Evolutionary conservation across 768 basidiomycete genomes (phyloP).

Genomic region (Tylopilus cervinicoccineus): DNA sequence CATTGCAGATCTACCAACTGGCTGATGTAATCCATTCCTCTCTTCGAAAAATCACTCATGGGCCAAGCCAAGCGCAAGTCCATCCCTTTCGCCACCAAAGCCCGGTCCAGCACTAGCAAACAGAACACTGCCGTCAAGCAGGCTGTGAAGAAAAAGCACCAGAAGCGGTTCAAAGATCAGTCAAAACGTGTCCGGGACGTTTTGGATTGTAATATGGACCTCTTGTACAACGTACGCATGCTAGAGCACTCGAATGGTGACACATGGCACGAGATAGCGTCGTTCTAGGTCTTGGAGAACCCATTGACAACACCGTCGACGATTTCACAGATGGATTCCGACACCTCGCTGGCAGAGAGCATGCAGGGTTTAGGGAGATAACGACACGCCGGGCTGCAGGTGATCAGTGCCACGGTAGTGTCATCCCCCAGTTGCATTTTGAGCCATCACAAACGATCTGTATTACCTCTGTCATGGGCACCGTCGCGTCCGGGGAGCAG

Average conservation of each 20-base stretch:
- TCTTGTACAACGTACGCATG: slow-evolving; percentile 25
- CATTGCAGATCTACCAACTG: too few relatives aligned
- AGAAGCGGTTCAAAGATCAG: slow-evolving; percentile 20
- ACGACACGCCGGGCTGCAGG: background rate
- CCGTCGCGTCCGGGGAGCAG: background rate
- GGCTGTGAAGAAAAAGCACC: slow-evolving; percentile 20
- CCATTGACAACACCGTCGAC: background rate
- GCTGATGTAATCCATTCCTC: slow-evolving; percentile 14
- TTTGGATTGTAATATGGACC: slow-evolving; percentile 23
- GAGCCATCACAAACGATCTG: background rate
- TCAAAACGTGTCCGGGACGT: slow-evolving; percentile 24
- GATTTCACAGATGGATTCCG: slow-evolving; percentile 1
- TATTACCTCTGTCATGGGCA: background rate
- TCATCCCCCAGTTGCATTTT: background rate
- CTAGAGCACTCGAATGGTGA: background rate
- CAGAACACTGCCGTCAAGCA: slow-evolving; percentile 7
- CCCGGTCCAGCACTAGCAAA: slow-evolving; percentile 8
- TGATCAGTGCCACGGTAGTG: background rate
- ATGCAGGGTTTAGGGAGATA: slow-evolving; percentile 21
- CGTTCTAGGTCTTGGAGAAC: slow-evolving; percentile 13
- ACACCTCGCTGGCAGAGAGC: slow-evolving; percentile 13
- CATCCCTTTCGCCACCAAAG: slow-evolving; percentile 4
- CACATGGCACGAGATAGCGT: background rate
- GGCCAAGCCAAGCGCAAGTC: slow-evolving; percentile 2
- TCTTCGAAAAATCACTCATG: background rate